phyloP scores from a whole-genome alignment of 495 filamentous ascomycete species.

The Rusavskia elegans region DNA sequence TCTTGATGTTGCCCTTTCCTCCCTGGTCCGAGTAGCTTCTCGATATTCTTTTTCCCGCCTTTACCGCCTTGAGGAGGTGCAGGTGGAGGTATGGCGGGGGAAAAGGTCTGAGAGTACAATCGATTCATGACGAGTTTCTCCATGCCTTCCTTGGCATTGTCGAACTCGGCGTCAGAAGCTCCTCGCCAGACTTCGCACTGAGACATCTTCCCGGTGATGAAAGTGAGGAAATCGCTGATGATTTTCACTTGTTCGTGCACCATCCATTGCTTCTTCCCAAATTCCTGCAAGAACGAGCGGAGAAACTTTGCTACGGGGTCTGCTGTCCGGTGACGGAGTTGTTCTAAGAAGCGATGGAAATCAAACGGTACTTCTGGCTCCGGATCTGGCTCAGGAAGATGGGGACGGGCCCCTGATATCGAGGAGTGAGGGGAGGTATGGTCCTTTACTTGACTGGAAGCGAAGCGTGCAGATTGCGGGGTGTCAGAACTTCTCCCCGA shows the following conservation, averaged over 20 bases:
- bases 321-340: conserved; percentile 84
- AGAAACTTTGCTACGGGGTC: conserved; percentile 94
- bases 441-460: background rate
- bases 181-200: conserved; percentile 93
- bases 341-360: conserved; percentile 93
- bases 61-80: conserved; percentile 56
- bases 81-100: conserved; percentile 73
- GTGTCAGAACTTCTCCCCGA: conserved; percentile 4
- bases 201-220: conserved; percentile 98
- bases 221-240: conserved; percentile 90
- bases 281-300: conserved; percentile 84
- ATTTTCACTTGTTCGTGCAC: conserved; percentile 99
- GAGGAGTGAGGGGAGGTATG: conserved; percentile 8
- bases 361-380: conserved; percentile 88
- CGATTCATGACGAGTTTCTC: conserved; percentile 99
- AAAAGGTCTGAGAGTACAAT: conserved; percentile 91
- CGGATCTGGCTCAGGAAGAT: conserved; percentile 72
- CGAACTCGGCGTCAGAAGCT: conserved; percentile 91
- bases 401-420: conserved; percentile 27
- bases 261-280: conserved; percentile 98
- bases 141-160: conserved; percentile 97
- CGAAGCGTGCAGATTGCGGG: conserved; percentile 6
- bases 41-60: conserved; percentile 49
- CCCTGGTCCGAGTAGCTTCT: conserved; percentile 61
- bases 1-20: conserved; percentile 92